A percentile compares a stretch with the other conserved stretches of the same genome.
phyloP scores from a whole-genome alignment of 345 rosid species.

The Aquilaria malaccensis region DNA sequence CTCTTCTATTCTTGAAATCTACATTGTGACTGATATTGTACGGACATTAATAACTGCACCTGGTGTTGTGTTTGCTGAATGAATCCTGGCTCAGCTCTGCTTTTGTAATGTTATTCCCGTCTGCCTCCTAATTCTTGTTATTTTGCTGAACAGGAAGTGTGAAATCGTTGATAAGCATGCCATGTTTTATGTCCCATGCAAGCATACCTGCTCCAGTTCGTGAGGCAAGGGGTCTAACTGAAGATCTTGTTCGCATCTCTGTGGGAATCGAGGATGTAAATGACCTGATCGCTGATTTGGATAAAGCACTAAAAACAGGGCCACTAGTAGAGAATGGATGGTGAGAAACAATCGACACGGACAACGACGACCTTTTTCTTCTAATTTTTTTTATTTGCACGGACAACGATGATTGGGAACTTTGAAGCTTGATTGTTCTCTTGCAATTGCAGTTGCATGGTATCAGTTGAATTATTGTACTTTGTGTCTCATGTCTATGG shows the following conservation, averaged over 20 bases:
- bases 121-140: neutral
- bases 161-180: slow-evolving; percentile 95
- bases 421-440: too few species aligned
- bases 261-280: slow-evolving; percentile 91
- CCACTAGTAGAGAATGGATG: slow-evolving; percentile 24
- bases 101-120: too few species aligned
- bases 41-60: slow-evolving; percentile 4
- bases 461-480: too few species aligned
- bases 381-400: too few species aligned
- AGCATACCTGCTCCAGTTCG: slow-evolving; percentile 78
- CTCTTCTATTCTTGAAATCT: too few species aligned
- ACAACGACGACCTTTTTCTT: too few species aligned
- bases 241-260: slow-evolving; percentile 85
- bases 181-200: slow-evolving; percentile 98
- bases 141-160: slow-evolving; percentile 54
- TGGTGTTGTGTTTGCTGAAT: slow-evolving; percentile 3
- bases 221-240: slow-evolving; percentile 84
- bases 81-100: neutral
- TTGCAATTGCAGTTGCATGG: too few species aligned
- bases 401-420: too few species aligned
- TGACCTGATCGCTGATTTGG: slow-evolving; percentile 84
- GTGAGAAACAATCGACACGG: too few species aligned
- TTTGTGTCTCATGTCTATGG: too few species aligned
- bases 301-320: slow-evolving; percentile 59
- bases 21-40: too few species aligned